A percentile compares a stretch with the other conserved stretches of the same genome.
Evolutionary conservation across 1,139 yeast genomes (phyloP).

Genomic region (Yamadazyma conglobata): DNA sequence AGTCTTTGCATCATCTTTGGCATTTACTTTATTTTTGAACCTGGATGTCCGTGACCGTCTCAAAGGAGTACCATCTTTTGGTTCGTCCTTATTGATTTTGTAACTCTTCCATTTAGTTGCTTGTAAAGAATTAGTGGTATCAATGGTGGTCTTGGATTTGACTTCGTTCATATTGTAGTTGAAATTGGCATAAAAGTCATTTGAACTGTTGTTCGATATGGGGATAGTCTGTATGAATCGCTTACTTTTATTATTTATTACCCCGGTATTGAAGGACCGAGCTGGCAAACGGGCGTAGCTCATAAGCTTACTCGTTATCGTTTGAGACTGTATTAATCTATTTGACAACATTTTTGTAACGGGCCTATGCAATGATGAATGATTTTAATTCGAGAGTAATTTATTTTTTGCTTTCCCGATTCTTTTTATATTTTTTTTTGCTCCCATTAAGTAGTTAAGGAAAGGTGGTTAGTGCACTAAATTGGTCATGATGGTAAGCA

Average conservation of each 20-base stretch:
- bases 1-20: slow-evolving; percentile 3
- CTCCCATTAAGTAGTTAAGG: neutral
- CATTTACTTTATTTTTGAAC: slow-evolving; percentile 21
- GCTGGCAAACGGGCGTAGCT: no score
- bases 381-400: no score
- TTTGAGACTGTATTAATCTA: neutral
- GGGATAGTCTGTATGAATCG: slow-evolving; percentile 45
- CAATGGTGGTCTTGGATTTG: slow-evolving; percentile 13
- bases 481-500: slow-evolving; percentile 10
- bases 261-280: neutral
- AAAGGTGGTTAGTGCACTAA: slow-evolving; percentile 1
- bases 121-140: slow-evolving; percentile 13
- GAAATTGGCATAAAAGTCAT: slow-evolving; percentile 28
- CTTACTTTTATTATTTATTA: slow-evolving; percentile 23
- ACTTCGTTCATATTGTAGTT: slow-evolving; percentile 16
- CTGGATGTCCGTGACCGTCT: slow-evolving; percentile 40
- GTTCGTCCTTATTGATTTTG: slow-evolving; percentile 14
- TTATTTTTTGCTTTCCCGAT: no score
- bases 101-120: slow-evolving; percentile 24
- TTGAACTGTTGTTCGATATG: slow-evolving; percentile 17
- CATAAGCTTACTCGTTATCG: neutral
- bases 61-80: slow-evolving; percentile 18
- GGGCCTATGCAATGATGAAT: no score
- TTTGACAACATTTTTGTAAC: no score
- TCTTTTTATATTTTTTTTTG: slow-evolving; percentile 2